Conservation (phyloP, 2,329 filamentous ascomycete genomes). For the Calonectria leucothoes region DNA sequence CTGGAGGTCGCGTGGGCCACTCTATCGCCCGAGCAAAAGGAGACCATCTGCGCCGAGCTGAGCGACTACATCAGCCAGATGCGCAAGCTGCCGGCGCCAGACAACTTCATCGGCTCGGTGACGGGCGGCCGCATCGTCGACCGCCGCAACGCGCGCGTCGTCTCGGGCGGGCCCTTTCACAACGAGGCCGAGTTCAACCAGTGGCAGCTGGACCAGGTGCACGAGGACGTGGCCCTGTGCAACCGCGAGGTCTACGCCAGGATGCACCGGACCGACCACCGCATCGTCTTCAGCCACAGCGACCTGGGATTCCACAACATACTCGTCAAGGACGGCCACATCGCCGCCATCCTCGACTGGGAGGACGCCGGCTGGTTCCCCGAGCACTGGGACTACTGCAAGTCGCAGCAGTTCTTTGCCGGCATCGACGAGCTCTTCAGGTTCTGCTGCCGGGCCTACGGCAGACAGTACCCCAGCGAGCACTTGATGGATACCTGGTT, state of each 20-base stretch:
- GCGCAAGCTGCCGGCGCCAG: background rate
- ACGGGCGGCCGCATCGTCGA: background rate
- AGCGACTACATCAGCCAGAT: background rate
- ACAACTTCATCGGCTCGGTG: background rate
- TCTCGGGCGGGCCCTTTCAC: background rate
- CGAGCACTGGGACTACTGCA: slow-evolving; percentile 14
- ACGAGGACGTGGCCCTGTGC: slow-evolving; percentile 2
- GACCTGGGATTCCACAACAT: slow-evolving; percentile 15
- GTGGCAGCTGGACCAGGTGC: slow-evolving; percentile 9
- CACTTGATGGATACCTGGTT: slow-evolving; percentile 10
- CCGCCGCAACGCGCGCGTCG: background rate
- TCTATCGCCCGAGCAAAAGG: background rate
- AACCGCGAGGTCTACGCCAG: slow-evolving; percentile 4
- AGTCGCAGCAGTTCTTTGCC: slow-evolving; percentile 10
- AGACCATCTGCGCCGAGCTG: background rate
- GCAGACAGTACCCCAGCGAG: slow-evolving; percentile 8
- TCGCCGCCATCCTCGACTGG: slow-evolving; percentile 9
- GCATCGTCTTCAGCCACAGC: slow-evolving; percentile 6
- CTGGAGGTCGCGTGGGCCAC: background rate
- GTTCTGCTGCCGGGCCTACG: background rate
- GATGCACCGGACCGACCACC: slow-evolving; percentile 12
- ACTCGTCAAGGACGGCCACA: background rate
- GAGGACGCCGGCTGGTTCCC: slow-evolving; percentile 11
- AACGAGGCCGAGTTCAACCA: slow-evolving; percentile 8
- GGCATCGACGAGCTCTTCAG: slow-evolving; percentile 8